Evolutionary conservation across 148 eudicot genomes (phyloP).

Genomic region (Chenopodium quinoa): DNA sequence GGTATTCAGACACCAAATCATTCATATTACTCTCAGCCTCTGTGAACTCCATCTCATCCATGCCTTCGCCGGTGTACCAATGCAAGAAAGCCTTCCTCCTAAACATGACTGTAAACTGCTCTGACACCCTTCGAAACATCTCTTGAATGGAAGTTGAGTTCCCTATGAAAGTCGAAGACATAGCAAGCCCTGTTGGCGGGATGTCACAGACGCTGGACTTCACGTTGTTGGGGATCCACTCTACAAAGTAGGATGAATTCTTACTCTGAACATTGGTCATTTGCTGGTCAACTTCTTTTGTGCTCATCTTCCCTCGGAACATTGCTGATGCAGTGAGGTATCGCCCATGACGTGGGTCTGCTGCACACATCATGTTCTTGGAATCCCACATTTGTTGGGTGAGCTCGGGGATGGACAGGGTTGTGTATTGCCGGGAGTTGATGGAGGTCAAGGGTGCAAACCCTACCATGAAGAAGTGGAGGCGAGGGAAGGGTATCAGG

Average conservation of each 20-base stretch:
- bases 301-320: constrained; percentile 83
- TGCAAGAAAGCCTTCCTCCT: constrained; percentile 64
- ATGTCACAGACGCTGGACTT: constrained; percentile 67
- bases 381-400: constrained; percentile 88
- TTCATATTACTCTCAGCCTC: constrained; percentile 65
- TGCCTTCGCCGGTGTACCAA: constrained; percentile 58
- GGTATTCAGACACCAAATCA: constrained; percentile 55
- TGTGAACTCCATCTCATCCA: constrained; percentile 59
- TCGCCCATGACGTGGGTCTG: constrained; percentile 77
- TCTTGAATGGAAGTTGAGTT: constrained; percentile 60
- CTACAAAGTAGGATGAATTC: constrained; percentile 69
- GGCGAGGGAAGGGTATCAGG: constrained; percentile 77
- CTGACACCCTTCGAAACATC: constrained; percentile 56
- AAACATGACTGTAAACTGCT: constrained; percentile 63
- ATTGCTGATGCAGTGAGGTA: constrained; percentile 82
- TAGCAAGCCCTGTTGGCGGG: constrained; percentile 53
- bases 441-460: constrained; percentile 69
- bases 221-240: constrained; percentile 75
- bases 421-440: constrained; percentile 54
- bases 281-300: constrained; percentile 68
- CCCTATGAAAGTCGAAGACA: constrained; percentile 62
- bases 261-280: constrained; percentile 67
- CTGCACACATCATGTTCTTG: constrained; percentile 87
- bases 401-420: constrained; percentile 66
- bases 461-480: constrained; percentile 83